Evolutionary conservation across 2,329 filamentous ascomycete genomes (phyloP), one percentile per base, ranked within the genome.

Genomic region (Bisporella sp.): DNA sequence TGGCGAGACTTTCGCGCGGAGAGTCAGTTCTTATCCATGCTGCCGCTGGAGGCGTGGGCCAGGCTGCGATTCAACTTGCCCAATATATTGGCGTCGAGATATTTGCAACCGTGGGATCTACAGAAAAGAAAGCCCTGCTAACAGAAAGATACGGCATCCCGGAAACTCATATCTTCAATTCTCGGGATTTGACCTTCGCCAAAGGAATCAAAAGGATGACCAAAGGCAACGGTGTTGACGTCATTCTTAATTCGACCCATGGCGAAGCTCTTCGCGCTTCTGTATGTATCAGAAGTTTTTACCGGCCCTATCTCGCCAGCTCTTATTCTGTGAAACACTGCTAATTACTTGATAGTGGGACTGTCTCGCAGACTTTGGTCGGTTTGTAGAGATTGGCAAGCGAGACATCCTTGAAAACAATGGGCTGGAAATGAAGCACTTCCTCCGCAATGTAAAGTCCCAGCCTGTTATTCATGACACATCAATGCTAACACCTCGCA

Each of bases 271-370:
- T 75, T 1, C 21, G 21, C 2, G 21, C 21, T 21, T 21, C 21
- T 21, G 21, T 21, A 21, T 21, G 21, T 21, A 21, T 21, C 21
- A 21, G 21, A 2, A 21, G 21, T 21, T 21, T 21, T 21, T 21
- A 3, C 21, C 21, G 21, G 21, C 21, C 21, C 21, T 21, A 2
- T 21, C 21, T 21, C 21, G 21, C 21, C 21, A 21, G 21, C 21
- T 21, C 21, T 21, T 21, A 21, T 21, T 21, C 21, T 21, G 21
- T 21, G 3, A 21, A 21, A 21, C 21, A 21, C 21, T 21, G 21
- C 21, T 21, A 21, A 21, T 21, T 21, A 69, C 70, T 31, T 64
- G 68, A 0, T 71, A 68, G 0, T 76, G 70, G 71, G 51, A 64
- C 6, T 74, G 71, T 45, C 60, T 69, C 29, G 64, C 66, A 5